A percentile compares a stretch with the other conserved stretches of the same genome.
These are phyloP conservation scores for Oenanthe sinensis DNA, from an alignment of 129 eudicot species.

Conservation along the genomic window DNA sequence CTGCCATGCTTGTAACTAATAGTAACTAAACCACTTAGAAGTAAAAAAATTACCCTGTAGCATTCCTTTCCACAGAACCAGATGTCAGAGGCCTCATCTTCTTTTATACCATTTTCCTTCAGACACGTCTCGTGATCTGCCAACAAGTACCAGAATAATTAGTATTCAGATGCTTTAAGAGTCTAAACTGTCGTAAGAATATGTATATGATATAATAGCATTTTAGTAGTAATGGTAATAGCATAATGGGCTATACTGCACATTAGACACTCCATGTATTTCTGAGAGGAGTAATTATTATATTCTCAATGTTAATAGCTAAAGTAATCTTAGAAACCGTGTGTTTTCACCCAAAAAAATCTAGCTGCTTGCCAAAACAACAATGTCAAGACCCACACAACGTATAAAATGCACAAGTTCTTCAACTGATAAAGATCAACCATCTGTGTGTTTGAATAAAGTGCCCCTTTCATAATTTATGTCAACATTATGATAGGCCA, in stretches of 20 bases:
- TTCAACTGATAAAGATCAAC: no score
- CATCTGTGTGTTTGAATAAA: no score
- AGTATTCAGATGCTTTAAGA: background rate
- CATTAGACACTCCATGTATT: background rate
- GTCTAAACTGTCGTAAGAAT: background rate
- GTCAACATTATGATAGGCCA: no score
- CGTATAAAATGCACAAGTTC: no score
- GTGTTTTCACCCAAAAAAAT: no score
- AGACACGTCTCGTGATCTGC: conserved; percentile 74
- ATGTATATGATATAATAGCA: background rate
- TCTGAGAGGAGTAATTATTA: no score
- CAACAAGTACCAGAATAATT: conserved; percentile 13
- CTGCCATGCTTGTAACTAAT: conserved; percentile 5
- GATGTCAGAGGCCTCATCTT: conserved; percentile 28
- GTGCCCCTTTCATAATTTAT: no score
- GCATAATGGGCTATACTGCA: no score
- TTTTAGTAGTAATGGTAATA: background rate
- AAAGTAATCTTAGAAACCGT: no score
- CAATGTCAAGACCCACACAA: no score
- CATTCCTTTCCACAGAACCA: conserved; percentile 73
- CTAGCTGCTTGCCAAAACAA: no score
- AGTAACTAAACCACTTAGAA: conserved; percentile 4
- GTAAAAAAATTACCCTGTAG: conserved; percentile 47
- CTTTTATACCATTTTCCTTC: conserved; percentile 22
- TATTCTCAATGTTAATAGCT: no score